A percentile compares a stretch with the other conserved stretches of the same genome.
Evolutionary conservation across 345 rosid species (phyloP).

Genomic region (Brassica rapa): DNA sequence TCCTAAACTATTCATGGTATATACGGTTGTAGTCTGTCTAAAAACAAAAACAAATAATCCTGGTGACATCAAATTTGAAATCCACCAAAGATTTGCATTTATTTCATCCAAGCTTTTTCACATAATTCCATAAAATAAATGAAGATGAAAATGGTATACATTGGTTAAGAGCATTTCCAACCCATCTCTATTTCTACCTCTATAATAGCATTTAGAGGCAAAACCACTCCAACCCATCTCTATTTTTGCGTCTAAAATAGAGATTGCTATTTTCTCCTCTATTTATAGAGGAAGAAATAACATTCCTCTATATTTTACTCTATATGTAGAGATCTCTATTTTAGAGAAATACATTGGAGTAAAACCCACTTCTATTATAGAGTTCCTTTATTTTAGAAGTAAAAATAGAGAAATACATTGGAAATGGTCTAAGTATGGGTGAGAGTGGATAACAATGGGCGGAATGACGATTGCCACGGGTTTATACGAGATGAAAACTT

Average conservation of each 20-base stretch:
- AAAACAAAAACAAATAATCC: not conserved
- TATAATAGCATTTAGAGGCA: no score
- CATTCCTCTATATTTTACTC: no score
- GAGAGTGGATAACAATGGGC: conserved; percentile 5
- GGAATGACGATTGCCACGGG: not conserved
- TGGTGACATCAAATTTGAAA: conserved; percentile 12
- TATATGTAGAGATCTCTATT: no score
- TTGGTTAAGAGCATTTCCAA: not conserved
- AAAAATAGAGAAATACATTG: no score
- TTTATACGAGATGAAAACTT: conserved; percentile 22
- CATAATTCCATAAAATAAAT: not conserved
- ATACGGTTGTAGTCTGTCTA: not conserved
- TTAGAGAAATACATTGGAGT: no score
- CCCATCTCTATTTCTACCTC: no score
- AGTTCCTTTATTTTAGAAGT: no score
- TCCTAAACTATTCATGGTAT: not conserved
- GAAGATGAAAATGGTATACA: not conserved
- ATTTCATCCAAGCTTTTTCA: not conserved
- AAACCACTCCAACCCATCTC: no score
- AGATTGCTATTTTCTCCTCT: no score
- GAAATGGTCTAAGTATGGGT: not conserved
- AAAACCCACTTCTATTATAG: no score
- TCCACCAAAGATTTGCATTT: conserved; percentile 6
- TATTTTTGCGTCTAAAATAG: no score
- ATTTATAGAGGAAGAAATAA: no score